Base-by-base conservation (phyloP, 805 yeast species). In the Metschnikowia orientalis region DNA sequence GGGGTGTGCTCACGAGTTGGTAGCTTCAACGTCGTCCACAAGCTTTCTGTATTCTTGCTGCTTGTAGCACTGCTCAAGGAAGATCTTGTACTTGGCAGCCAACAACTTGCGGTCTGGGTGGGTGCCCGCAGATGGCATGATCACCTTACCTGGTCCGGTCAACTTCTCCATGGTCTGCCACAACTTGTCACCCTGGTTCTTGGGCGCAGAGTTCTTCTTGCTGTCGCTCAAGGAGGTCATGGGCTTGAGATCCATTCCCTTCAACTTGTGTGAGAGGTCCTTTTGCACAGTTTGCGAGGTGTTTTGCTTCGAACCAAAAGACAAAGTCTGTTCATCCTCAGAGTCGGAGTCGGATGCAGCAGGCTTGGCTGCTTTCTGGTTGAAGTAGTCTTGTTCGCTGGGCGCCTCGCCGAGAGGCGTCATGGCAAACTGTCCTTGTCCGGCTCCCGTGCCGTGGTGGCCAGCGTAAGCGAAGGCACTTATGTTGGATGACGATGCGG, bases 111-210 rank as follows among this genome's bases (percentile, higher is more conserved):
- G 70, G 57, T 86, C 95, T 0, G 84, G 77, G 38, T 75, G 73
- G 26, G 61, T 59, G 11, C 53, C 61, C 4, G 73, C 57, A 15
- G 76, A 60, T 3, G 98, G 97, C 42, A 66, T 59, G 23, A 92
- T 82, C 8, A 80, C 87, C 45, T 71, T 71, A 27, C 96, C 97
- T 14, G 81, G 76, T 6, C 95, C 90, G 1, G 95, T 81, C 67
- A 89, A 71, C 40, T 72, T 71, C 45, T 74, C 73, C 98, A 92
- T 92, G 23, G 82, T 78, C 22, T 77, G 75, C 97, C 97, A 90
- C 38, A 92, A 66, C 35, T 69, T 71, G 42, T 77, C 79, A 20
- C 85, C 85, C 24, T 54, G 50, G 15, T 45, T 48, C 28, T 18
- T 37, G 16, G 38, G 37, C 34, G 37, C 35, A 37, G 54, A 53